These are phyloP conservation scores for Gossypium laxum DNA, from an alignment of 441 rosid species.

Conservation along the genomic window DNA sequence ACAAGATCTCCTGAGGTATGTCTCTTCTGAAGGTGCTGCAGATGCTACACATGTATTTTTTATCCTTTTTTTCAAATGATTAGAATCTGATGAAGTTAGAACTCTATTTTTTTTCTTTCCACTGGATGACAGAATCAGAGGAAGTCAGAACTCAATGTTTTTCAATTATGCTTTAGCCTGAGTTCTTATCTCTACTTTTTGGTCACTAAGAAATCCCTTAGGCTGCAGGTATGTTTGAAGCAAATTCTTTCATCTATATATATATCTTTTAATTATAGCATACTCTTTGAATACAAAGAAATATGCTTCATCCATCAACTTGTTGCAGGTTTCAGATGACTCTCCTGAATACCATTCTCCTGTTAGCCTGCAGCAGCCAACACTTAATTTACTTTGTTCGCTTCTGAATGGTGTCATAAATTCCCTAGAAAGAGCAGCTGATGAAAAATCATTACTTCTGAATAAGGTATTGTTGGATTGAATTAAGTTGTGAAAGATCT, in stretches of 20 bases:
- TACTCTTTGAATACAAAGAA: background rate
- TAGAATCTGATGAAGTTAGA: background rate
- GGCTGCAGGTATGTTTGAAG: slow-evolving; percentile 54
- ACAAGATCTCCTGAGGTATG: slow-evolving; percentile 41
- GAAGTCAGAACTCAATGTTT: slow-evolving; percentile 46
- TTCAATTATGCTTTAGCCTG: slow-evolving; percentile 63
- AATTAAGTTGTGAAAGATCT: background rate
- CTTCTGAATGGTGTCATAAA: slow-evolving; percentile 57
- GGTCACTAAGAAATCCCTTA: slow-evolving; percentile 63
- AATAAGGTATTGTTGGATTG: slow-evolving; percentile 47
- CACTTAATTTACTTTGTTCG: slow-evolving; percentile 47
- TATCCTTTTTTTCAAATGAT: background rate
- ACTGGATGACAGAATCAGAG: slow-evolving; percentile 42
- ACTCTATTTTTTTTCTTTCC: background rate
- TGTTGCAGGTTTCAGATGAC: slow-evolving; percentile 47
- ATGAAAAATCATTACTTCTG: slow-evolving; percentile 67
- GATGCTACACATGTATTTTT: background rate
- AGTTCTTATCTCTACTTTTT: slow-evolving; percentile 72
- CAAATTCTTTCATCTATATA: slow-evolving; percentile 1
- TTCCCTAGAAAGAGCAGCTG: slow-evolving; percentile 76
- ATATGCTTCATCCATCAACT: slow-evolving; percentile 13
- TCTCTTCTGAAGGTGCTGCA: slow-evolving; percentile 13
- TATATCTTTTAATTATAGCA: background rate
- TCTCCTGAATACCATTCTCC: slow-evolving; percentile 31
- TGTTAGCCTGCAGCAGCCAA: slow-evolving; percentile 54